phyloP scores from a whole-genome alignment of 768 basidiomycete genomes.

The Trametes villosa region DNA sequence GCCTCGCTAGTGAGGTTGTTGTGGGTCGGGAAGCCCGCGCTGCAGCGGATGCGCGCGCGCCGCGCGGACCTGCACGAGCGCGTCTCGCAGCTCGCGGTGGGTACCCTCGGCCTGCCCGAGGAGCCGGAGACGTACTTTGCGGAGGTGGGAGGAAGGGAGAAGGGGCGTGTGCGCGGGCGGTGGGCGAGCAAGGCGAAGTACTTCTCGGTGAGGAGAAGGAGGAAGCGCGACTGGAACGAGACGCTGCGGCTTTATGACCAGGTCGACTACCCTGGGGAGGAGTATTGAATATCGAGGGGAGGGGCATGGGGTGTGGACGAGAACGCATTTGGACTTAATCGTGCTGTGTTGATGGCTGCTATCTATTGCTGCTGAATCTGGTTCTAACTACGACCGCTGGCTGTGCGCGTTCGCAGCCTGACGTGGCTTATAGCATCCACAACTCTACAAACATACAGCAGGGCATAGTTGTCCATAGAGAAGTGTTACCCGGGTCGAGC shows the following conservation, averaged over 20 bases:
- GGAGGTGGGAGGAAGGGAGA: constrained; percentile 62
- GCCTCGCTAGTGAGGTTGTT: constrained; percentile 64
- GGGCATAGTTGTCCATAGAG: no score
- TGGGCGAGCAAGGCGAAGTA: constrained; percentile 79
- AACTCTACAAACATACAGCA: no score
- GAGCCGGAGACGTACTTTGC: constrained; percentile 73
- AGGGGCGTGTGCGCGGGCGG: constrained; percentile 65
- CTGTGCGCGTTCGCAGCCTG: no score
- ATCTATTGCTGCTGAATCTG: no score
- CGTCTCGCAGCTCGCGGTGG: constrained; percentile 66
- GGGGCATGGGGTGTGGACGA: no score
- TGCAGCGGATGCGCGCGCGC: constrained; percentile 56
- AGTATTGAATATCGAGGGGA: constrained; percentile 30
- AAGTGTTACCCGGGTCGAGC: no score
- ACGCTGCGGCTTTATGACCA: constrained; percentile 80
- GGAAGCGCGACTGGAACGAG: constrained; percentile 92
- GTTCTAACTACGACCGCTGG: no score
- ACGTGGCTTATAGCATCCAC: no score
- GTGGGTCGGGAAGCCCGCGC: constrained; percentile 57
- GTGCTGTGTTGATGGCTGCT: no score
- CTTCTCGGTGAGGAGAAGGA: constrained; percentile 75
- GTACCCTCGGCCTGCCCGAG: constrained; percentile 61
- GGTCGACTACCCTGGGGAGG: constrained; percentile 77
- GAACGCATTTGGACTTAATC: no score
- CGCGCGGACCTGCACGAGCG: constrained; percentile 65